Base-by-base conservation (phyloP, 2,329 filamentous ascomycete species). In the Albifimbria verrucaria region DNA sequence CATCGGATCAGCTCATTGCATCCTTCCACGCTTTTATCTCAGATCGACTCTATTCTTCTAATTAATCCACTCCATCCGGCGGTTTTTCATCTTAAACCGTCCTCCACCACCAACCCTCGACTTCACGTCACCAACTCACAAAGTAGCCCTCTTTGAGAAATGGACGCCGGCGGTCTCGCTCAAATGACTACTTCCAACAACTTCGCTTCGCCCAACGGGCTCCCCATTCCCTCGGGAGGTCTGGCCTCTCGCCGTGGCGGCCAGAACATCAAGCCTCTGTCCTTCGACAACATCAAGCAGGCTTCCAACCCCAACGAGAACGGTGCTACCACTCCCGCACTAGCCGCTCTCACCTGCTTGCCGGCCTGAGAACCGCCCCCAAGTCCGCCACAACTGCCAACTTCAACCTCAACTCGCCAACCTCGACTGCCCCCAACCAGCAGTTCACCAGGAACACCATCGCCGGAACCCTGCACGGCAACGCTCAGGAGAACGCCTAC, bases 91-190 rank as follows among this genome's bases (percentile, higher is more conserved):
- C n/a, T n/a, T n/a, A n/a, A n/a, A n/a, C n/a, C n/a, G n/a, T n/a
- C n/a, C n/a, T n/a, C n/a, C n/a, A n/a, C n/a, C n/a, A n/a, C 46
- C 24, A 36, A 15, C 24, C 25, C 21, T 48, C n/a, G n/a, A n/a
- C n/a, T n/a, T n/a, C n/a, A n/a, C n/a, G n/a, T n/a, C n/a, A n/a
- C 22, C 51, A 22, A 51, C 45, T 52, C 55, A 55, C 53, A 52
- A 57, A 57, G 48, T 54, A 56, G 42, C 55, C 57, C 56, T 52
- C 42, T 51, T 60, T 75, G 77, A 80, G 76, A 73, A 63, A 87
- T 95, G 88, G 89, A 96, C 93, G 87, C 93, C 85, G 93, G 93
- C 83, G 91, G 92, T 94, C 90, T 96, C 80, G 88, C 92, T 94
- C 92, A 95, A 83, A 97, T 97, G 93, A 90, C 91, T 78, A 90